These are phyloP conservation scores for Stemphylium beticola DNA, from an alignment of 2,329 filamentous ascomycete genomes.

Conservation along the genomic window DNA sequence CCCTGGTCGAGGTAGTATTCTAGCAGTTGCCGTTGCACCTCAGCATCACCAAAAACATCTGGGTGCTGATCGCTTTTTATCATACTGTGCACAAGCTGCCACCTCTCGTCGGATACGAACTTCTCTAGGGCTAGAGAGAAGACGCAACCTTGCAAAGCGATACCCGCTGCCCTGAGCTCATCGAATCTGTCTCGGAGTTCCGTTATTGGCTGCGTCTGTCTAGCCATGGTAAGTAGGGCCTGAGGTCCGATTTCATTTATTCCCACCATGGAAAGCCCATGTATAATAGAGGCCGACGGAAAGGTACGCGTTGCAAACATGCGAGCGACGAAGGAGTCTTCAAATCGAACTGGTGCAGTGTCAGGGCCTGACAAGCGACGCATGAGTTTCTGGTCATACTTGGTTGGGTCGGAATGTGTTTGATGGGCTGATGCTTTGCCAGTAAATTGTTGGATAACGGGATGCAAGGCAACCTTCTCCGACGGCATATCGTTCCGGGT, in stretches of 20 bases:
- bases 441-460: conserved; percentile 38
- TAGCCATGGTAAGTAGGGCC: conserved; percentile 77
- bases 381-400: conserved; percentile 41
- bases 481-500: conserved; percentile 48
- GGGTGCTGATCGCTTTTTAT: conserved; percentile 69
- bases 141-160: conserved; percentile 66
- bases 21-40: conserved; percentile 62
- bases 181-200: conserved; percentile 66
- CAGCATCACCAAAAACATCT: conserved; percentile 64
- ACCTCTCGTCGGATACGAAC: conserved; percentile 66
- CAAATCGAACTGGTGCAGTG: conserved; percentile 53
- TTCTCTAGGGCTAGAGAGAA: conserved; percentile 71
- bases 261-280: conserved; percentile 72
- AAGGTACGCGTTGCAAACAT: conserved; percentile 82
- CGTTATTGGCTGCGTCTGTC: conserved; percentile 64
- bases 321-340: conserved; percentile 74
- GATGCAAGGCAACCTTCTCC: conserved; percentile 35
- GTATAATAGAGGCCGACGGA: conserved; percentile 73
- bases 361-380: conserved; percentile 49
- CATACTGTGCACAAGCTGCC: conserved; percentile 58
- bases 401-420: conserved; percentile 14
- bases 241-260: conserved; percentile 75
- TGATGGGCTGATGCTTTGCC: conserved; percentile 28
- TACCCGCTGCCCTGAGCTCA: conserved; percentile 66
- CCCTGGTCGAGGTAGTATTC: conserved; percentile 57